These are phyloP conservation scores for Ganoderma multipileum DNA, from an alignment of 1,284 basidiomycete species.

Conservation along the genomic window DNA sequence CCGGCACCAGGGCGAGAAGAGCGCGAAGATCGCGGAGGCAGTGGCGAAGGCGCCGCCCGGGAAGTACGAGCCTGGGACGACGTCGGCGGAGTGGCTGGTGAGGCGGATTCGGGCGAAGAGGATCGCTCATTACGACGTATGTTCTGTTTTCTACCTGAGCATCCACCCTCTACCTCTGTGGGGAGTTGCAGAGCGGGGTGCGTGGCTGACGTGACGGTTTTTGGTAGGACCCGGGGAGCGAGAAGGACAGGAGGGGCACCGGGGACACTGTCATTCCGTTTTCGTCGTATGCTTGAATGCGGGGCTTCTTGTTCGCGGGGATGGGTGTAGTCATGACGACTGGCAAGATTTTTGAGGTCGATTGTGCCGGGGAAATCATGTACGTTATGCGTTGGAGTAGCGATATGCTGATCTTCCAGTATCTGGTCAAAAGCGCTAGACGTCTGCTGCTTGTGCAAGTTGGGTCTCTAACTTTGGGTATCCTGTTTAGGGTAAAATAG, in stretches of 20 bases:
- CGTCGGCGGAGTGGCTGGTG: slow-evolving; percentile 39
- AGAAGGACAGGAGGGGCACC: slow-evolving; percentile 18
- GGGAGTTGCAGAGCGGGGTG: too few relatives aligned
- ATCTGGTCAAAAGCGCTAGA: neutral
- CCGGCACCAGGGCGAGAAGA: slow-evolving; percentile 33
- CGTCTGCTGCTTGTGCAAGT: neutral
- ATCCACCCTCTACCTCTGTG: neutral
- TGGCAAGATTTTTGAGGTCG: neutral
- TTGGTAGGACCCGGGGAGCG: slow-evolving; percentile 31
- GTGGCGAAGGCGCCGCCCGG: slow-evolving; percentile 25
- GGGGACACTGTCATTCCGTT: slow-evolving; percentile 3
- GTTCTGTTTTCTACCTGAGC: too few relatives aligned
- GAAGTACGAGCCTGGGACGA: slow-evolving; percentile 29
- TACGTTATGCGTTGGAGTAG: neutral
- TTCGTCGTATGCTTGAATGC: neutral
- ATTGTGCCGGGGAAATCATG: neutral
- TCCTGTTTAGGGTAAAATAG: neutral
- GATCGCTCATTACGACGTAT: slow-evolving; percentile 31
- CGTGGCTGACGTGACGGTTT: too few relatives aligned
- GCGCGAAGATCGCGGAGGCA: slow-evolving; percentile 36
- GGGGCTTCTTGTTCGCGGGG: neutral
- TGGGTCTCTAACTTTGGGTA: neutral
- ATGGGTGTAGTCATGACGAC: neutral
- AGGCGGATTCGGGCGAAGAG: slow-evolving; percentile 36
- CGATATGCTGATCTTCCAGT: neutral